Percentiles rank a stretch among this genome's conserved stretches.
Conservation (phyloP, 208 protist species). For the Trypanosoma cruzi region DNA sequence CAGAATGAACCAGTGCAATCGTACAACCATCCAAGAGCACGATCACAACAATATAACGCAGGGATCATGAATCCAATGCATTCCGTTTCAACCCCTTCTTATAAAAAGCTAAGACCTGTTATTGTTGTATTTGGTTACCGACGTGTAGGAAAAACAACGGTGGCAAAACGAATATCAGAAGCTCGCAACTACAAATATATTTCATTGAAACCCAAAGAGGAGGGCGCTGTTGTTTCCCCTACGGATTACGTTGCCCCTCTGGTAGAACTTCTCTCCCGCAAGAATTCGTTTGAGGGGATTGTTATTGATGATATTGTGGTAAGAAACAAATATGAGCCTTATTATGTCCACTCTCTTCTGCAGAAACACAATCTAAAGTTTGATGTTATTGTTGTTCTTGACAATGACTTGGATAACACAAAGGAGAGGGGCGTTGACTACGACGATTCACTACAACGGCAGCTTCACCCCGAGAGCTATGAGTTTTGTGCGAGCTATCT, state of each 20-base stretch:
- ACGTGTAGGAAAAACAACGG: conserved; percentile 69
- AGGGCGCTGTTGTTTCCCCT: conserved; percentile 12
- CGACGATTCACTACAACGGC: conserved; percentile 35
- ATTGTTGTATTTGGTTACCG: conserved; percentile 70
- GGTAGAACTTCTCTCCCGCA: conserved; percentile 36
- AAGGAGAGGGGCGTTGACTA: conserved; percentile 54
- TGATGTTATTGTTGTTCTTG: conserved; percentile 60
- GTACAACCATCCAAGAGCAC: conserved; percentile 5
- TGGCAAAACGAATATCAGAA: conserved; percentile 62
- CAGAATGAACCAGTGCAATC: conserved; percentile 18
- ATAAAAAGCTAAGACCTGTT: conserved; percentile 46
- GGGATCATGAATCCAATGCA: conserved; percentile 11
- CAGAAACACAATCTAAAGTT: conserved; percentile 55
- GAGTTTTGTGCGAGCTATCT: conserved; percentile 58
- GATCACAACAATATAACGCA: conserved; percentile 10
- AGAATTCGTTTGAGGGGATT: conserved; percentile 52
- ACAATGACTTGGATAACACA: conserved; percentile 45
- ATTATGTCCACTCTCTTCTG: conserved; percentile 73
- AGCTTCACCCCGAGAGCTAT: conserved; percentile 77
- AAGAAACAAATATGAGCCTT: conserved; percentile 68
- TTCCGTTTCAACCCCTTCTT: conserved; percentile 26
- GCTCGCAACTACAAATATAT: conserved; percentile 66
- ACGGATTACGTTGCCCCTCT: conserved; percentile 44
- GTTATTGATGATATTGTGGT: conserved; percentile 83
- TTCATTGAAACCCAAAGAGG: conserved; percentile 36